Evolutionary conservation across 192 early-diverging fungal genomes (phyloP).

Genomic region (Backusella luteola): DNA sequence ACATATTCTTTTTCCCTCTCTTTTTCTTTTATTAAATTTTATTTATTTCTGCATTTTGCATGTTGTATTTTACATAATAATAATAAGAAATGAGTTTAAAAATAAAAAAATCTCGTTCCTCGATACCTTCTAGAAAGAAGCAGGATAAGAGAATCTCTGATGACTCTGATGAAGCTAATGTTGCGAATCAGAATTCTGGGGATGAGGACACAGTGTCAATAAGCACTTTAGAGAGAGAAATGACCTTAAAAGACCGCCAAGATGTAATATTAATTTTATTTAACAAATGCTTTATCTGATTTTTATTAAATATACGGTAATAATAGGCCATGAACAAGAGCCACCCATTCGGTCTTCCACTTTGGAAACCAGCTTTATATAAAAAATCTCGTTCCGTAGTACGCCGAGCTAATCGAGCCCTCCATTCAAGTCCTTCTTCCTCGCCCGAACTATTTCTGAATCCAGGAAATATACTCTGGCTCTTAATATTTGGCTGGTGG

Average conservation of each 20-base stretch:
- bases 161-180: background rate
- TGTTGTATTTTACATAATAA: background rate
- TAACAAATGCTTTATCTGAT: background rate
- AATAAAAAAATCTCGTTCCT: background rate
- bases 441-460: conserved; percentile 64
- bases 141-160: background rate
- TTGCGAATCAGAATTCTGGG: background rate
- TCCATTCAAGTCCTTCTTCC: conserved; percentile 72
- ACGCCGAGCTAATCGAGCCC: conserved; percentile 71
- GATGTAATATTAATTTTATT: background rate
- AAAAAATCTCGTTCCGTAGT: conserved; percentile 93
- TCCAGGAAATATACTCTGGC: conserved; percentile 87
- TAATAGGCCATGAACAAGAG: conserved; percentile 69
- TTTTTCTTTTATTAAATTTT: background rate
- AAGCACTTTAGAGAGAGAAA: background rate
- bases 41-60: background rate
- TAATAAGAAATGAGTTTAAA: background rate
- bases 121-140: background rate
- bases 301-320: background rate
- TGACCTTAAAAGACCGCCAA: background rate
- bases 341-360: conserved; percentile 91
- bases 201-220: background rate
- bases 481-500: conserved; percentile 90
- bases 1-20: background rate
- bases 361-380: conserved; percentile 98